Base-by-base conservation (phyloP, 495 filamentous ascomycete species). In the Penicillium cosmopolitanum region DNA sequence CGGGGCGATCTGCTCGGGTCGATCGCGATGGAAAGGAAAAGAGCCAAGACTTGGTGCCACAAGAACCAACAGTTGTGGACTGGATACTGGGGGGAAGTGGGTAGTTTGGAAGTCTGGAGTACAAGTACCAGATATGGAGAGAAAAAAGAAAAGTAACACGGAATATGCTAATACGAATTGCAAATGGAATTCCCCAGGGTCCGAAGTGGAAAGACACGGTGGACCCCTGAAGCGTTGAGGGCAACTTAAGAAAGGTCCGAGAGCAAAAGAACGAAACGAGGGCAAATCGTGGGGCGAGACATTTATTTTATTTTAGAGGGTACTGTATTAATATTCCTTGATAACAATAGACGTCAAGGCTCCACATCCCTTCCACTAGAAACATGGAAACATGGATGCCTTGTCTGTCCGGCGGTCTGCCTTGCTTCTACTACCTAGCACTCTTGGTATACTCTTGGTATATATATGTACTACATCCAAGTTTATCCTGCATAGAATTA, bases 1-100 rank as follows among this genome's bases (percentile, higher is more conserved):
- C 66, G 57, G 57, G 57, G 19, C 59, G 63, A 69, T 69, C 66
- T 62, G 61, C 61, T 65, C 64, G 66, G 64, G 66, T 62, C 64
- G 69, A 69, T 64, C 69, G 52, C 66, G 23, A 23, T 23, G 23
- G 23, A 23, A 62, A 40, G 11, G 2, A 21, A 15, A 36, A 58
- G 50, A 51, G 56, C 47, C 51, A 64, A 57, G 53, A 56, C 23
- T 43, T 44, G 42, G 42, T 44, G 42, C 42, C 42, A 16, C 15
- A 6, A 5, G 42, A 16, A 16, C 42, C 42, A 18, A 18, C 13
- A 19, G 42, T 9, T 16, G 42, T 16, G 42, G 4, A 12, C 42
- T 19, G 42, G n/a, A n/a, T 16, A 19, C 5, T 16, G 4, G 4
- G 16, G 50, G 50, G 50, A 13, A 52, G 31, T 36, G 19, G 42